Conservation (phyloP, 495 filamentous ascomycete genomes). For the Pyronema domesticum region DNA sequence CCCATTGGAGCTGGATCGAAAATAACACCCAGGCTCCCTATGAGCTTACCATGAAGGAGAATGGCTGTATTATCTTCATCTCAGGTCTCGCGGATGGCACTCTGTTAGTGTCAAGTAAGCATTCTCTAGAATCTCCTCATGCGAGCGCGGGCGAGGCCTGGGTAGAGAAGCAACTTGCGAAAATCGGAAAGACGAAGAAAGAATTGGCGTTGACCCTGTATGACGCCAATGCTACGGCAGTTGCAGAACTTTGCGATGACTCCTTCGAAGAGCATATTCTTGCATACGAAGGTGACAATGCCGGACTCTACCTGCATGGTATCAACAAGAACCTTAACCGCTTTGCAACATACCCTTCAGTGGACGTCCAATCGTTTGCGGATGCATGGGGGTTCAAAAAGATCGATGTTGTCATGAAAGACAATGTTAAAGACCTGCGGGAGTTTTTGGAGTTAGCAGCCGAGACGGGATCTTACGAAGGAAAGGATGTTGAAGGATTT, state of each 20-base stretch:
- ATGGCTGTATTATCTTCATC: slow-evolving; percentile 97
- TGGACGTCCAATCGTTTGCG: slow-evolving; percentile 70
- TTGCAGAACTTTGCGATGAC: slow-evolving; percentile 94
- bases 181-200: slow-evolving; percentile 53
- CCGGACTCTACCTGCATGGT: slow-evolving; percentile 87
- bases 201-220: slow-evolving; percentile 62
- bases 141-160: slow-evolving; percentile 69
- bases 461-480: slow-evolving; percentile 66
- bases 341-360: slow-evolving; percentile 66
- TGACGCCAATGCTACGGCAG: slow-evolving; percentile 70
- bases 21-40: slow-evolving; percentile 70
- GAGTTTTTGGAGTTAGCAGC: slow-evolving; percentile 52
- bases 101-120: slow-evolving; percentile 90
- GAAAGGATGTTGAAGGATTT: slow-evolving; percentile 88
- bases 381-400: slow-evolving; percentile 89
- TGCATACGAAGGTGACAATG: slow-evolving; percentile 63
- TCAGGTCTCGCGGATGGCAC: slow-evolving; percentile 74
- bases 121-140: slow-evolving; percentile 65
- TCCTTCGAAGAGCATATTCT: slow-evolving; percentile 92
- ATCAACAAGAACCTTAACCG: slow-evolving; percentile 85
- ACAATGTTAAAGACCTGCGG: slow-evolving; percentile 54
- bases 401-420: slow-evolving; percentile 58
- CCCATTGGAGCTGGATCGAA: slow-evolving; percentile 65
- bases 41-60: slow-evolving; percentile 91
- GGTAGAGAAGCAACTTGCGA: slow-evolving; percentile 59